Evolutionary conservation across 805 yeast genomes (phyloP).

Genomic region (Wickerhamiella sorbophila): DNA sequence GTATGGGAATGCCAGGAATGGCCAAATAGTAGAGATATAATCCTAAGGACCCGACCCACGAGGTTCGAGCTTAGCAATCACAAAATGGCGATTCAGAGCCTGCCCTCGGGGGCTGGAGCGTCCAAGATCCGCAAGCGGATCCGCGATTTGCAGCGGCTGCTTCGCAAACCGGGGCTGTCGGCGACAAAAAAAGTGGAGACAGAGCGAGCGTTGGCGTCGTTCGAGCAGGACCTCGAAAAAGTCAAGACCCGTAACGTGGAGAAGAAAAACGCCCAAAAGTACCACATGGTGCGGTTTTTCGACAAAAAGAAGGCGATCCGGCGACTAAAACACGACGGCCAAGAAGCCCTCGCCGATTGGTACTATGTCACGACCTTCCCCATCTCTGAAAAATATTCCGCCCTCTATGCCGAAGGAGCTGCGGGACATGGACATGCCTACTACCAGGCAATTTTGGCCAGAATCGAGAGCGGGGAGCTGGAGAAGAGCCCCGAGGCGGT

Average conservation of each 20-base stretch:
- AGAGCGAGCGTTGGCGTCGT: slow-evolving; percentile 59
- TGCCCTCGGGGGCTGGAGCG: slow-evolving; percentile 17
- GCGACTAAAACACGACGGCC: slow-evolving; percentile 38
- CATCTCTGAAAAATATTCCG: slow-evolving; percentile 59
- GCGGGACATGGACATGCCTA: slow-evolving; percentile 32
- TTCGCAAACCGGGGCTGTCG: slow-evolving; percentile 46
- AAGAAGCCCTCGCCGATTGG: slow-evolving; percentile 33
- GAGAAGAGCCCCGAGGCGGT: slow-evolving; percentile 40
- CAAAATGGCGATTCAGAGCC: slow-evolving; percentile 18
- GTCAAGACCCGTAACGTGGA: slow-evolving; percentile 34
- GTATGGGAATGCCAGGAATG: no score
- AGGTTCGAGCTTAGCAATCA: not conserved
- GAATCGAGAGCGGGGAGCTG: slow-evolving; percentile 39
- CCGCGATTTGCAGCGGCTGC: slow-evolving; percentile 66
- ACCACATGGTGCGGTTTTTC: slow-evolving; percentile 87
- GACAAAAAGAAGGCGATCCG: slow-evolving; percentile 77
- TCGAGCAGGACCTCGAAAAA: slow-evolving; percentile 41
- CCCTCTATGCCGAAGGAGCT: slow-evolving; percentile 46
- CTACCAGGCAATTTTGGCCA: slow-evolving; percentile 38
- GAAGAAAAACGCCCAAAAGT: slow-evolving; percentile 47
- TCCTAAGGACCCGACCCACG: not conserved
- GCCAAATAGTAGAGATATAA: not conserved
- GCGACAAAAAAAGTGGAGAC: slow-evolving; percentile 31
- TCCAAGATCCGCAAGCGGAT: slow-evolving; percentile 63
- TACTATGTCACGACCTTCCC: slow-evolving; percentile 72